Base-by-base conservation (phyloP, 2,329 filamentous ascomycete genomes). In the Blumeria graminis region DNA sequence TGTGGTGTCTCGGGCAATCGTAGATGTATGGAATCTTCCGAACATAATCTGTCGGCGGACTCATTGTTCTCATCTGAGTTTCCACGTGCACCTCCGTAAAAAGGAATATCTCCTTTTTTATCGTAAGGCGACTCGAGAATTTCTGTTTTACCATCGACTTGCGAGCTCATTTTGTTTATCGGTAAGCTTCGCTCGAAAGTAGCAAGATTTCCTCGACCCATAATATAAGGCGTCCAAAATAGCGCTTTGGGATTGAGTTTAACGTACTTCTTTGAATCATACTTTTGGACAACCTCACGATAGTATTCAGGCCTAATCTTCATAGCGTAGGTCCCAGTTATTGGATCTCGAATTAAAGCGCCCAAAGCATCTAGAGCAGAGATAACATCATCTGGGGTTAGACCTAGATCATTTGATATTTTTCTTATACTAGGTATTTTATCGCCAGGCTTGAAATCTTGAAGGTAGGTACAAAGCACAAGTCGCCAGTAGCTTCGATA, bases 401-500 rank as follows among this genome's bases (percentile, higher is more conserved):
- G 88, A 10, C 92, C 92, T 0, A 90, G 96, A 58, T 87, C 82
- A 61, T 90, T 82, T 0, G 90, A 94, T 60, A 93, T 86, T 34
- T 78, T 72, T 60, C 75, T 75, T 62, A 82, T 74, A 60, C 78
- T 82, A 16, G 82, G 68, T 9, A 71, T 70, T 58, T 69, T 71
- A 56, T 69, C 66, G 13, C 76, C 73, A 1, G 69, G 68, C 58
- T 76, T 78, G 60, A 78, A 75, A 51, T 82, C 70, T 39, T 89
- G 72, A 6, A 98, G 74, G 62, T 94, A 86, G 60, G 85, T 83
- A 65, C 89, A 95, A 56, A 98, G 72, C 1, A 94, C 76, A 9
- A 94, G 72, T 18, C 92, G 82, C 92, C 92, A 98, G 68, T 98
- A 98, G 64, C 94, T 95, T 48, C 92, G 81, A 67, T 98, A 98